phyloP scores from a whole-genome alignment of 2,329 filamentous ascomycete genomes.

The Talaromyces sp. region DNA sequence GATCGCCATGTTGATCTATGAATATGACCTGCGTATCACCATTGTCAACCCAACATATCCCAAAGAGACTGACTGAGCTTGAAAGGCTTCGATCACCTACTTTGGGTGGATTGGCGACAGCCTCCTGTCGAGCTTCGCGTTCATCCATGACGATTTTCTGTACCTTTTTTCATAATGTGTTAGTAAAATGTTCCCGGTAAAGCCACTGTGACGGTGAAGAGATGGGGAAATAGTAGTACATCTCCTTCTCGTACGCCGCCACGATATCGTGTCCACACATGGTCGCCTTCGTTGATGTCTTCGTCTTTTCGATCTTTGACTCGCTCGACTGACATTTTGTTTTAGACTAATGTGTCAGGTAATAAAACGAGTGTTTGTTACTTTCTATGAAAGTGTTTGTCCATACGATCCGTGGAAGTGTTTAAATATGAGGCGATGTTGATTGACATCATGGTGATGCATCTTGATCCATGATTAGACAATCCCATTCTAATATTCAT shows the following conservation, averaged over 20 bases:
- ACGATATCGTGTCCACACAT: conserved; percentile 24
- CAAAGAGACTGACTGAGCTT: not conserved
- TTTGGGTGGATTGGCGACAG: conserved; percentile 26
- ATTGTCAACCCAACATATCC: not conserved
- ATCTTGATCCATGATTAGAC: not conserved
- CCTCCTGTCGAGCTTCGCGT: conserved; percentile 22
- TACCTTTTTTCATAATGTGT: conserved; percentile 16
- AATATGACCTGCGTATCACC: conserved; percentile 24
- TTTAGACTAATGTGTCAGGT: not conserved
- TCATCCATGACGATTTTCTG: conserved; percentile 26
- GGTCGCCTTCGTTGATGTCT: conserved; percentile 23
- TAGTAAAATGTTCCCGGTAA: too few relatives aligned
- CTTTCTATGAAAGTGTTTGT: not conserved
- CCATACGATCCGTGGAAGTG: not conserved
- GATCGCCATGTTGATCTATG: conserved; percentile 28
- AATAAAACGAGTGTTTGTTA: not conserved
- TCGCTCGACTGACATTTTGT: conserved; percentile 22
- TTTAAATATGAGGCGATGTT: not conserved
- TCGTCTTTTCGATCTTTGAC: conserved; percentile 25
- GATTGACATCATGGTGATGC: conserved; percentile 7
- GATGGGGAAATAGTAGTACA: not conserved
- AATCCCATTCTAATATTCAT: not conserved
- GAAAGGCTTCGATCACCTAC: conserved; percentile 7
- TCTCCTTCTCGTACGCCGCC: conserved; percentile 21
- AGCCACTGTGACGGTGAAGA: too few relatives aligned